Evolutionary conservation across 2,329 filamentous ascomycete genomes (phyloP), one percentile per base, ranked within the genome.

Genomic region (Didymellaceae sp.): DNA sequence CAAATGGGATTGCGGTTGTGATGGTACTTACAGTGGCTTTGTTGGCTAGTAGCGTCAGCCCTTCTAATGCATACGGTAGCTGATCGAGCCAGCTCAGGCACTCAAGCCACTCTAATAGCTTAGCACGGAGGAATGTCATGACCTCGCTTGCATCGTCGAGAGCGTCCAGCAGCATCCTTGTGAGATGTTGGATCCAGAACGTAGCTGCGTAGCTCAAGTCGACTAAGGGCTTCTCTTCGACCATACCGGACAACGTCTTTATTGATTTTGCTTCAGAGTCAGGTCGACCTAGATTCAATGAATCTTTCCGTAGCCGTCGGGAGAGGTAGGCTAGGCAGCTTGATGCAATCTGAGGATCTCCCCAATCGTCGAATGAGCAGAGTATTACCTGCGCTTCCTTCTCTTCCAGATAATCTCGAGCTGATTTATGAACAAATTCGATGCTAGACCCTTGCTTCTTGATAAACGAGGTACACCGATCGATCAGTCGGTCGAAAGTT

Each of bases 341-440:
- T 9, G 25, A 22, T 6, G 41, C 30, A 25, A 44, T 35, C 7
- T 44, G 18, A 26, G 6, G 8, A 25, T 35, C 30, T 16, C 13
- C 30, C 30, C 22, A 44, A 26, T 20, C 25, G 9, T 13, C 30
- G 13, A 34, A 44, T n/a, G n/a, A 34, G 41, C 32, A 26, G 16
- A 44, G 28, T 25, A 11, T 33, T 16, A 13, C 17, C 11, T 44
- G 41, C 32, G 8, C 20, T 11, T 44, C 30, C 17, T 34, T 18
- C 3, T n/a, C n/a, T n/a, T 6, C 20, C 0, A 80, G 45, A 52
- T 63, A 76, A 9, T 78, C 75, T 49, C 76, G 75, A 0, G 74
- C 77, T 0, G 75, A 78, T 42, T 75, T 68, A 46, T 78, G 74
- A 1, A 78, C 63, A 44, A 76, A 70, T 33, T 63, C 69, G 6